Evolutionary conservation across 306 rosid genomes (phyloP).

Genomic region (Rosa multiflora): DNA sequence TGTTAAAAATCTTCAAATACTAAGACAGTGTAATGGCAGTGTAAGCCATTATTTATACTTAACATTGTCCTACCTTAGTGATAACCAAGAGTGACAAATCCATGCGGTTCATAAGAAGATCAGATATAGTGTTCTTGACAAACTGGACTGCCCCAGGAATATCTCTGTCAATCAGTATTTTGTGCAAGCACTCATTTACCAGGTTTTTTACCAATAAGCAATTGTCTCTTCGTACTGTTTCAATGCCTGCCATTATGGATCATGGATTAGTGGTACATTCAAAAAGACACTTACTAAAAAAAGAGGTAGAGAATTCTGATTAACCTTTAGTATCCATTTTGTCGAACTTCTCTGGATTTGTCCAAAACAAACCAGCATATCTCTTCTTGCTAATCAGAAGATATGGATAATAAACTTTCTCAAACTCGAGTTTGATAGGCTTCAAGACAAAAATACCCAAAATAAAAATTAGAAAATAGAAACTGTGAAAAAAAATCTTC

Average conservation of each 20-base stretch:
- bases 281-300: neutral
- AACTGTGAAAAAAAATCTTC: neutral
- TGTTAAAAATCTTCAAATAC: slow-evolving; percentile 7
- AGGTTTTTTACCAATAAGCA: slow-evolving; percentile 94
- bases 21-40: neutral
- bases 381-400: slow-evolving; percentile 98
- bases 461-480: neutral
- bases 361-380: slow-evolving; percentile 96
- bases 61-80: slow-evolving; percentile 64
- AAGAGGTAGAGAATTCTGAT: slow-evolving; percentile 13
- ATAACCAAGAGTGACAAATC: slow-evolving; percentile 93
- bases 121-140: slow-evolving; percentile 92
- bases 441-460: slow-evolving; percentile 38
- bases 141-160: slow-evolving; percentile 90
- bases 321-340: slow-evolving; percentile 99
- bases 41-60: slow-evolving; percentile 6
- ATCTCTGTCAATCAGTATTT: slow-evolving; percentile 79
- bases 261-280: slow-evolving; percentile 13
- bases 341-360: slow-evolving; percentile 70
- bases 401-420: slow-evolving; percentile 91
- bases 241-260: slow-evolving; percentile 61
- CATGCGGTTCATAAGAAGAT: slow-evolving; percentile 98
- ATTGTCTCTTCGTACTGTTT: slow-evolving; percentile 96
- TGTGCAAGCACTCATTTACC: slow-evolving; percentile 89
- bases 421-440: slow-evolving; percentile 99